These are phyloP conservation scores for Morella rubra DNA, from an alignment of 306 rosid species.

Conservation along the genomic window DNA sequence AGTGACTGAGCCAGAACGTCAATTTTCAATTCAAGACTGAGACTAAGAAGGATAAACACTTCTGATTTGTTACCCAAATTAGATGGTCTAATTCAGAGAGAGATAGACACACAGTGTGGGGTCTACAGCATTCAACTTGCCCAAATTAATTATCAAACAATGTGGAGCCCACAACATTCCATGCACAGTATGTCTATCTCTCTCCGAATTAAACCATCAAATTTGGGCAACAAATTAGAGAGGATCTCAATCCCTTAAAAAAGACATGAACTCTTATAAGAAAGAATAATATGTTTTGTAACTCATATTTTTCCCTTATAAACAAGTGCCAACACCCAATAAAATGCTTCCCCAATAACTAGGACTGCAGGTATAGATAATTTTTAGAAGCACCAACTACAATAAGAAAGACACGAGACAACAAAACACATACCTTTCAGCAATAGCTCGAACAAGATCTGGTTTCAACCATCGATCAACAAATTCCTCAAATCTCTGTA, in stretches of 20 bases:
- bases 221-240: too few species aligned
- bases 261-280: background rate
- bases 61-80: too few species aligned
- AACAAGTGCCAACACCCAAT: background rate
- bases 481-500: slow-evolving; percentile 72
- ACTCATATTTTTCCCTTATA: background rate
- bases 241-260: background rate
- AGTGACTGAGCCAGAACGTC: background rate
- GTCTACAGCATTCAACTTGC: too few species aligned
- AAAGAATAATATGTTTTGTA: background rate
- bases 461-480: slow-evolving; percentile 85
- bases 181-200: background rate
- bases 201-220: too few species aligned
- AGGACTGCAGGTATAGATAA: background rate
- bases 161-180: too few species aligned
- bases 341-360: background rate
- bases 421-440: slow-evolving; percentile 55
- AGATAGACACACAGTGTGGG: too few species aligned
- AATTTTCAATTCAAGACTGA: background rate
- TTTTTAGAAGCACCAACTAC: background rate
- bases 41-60: background rate
- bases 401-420: background rate
- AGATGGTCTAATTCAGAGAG: too few species aligned
- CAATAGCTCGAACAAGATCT: slow-evolving; percentile 68
- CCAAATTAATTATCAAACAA: too few species aligned